Percentiles rank a stretch among this genome's conserved stretches.
Evolutionary conservation across 2,329 filamentous ascomycete species (phyloP).

Genomic region (Penicillium oxalicum): DNA sequence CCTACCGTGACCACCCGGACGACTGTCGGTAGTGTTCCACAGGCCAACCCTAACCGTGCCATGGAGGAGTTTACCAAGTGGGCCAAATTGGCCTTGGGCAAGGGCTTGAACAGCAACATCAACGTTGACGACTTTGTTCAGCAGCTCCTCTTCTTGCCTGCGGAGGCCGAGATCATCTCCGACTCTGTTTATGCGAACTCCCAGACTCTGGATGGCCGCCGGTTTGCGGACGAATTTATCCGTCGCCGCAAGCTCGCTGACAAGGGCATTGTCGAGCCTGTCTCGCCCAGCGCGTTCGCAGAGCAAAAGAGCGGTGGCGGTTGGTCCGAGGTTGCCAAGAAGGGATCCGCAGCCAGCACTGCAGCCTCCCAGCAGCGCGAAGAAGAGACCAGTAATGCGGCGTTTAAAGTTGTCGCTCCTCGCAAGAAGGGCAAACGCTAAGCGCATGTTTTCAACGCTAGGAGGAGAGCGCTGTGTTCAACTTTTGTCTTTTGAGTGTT

Average conservation of each 20-base stretch:
- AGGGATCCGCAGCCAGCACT: conserved; percentile 49
- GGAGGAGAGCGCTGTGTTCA: no score
- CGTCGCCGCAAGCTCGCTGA: conserved; percentile 89
- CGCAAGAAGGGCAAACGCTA: conserved; percentile 87
- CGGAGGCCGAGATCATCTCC: conserved; percentile 74
- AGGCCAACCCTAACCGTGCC: conserved; percentile 53
- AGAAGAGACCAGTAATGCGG: conserved; percentile 45
- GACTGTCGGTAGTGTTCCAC: conserved; percentile 39
- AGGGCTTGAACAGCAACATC: conserved; percentile 63
- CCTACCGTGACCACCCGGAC: conserved; percentile 47
- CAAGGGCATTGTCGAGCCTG: conserved; percentile 72
- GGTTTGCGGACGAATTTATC: conserved; percentile 91
- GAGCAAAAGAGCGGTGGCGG: conserved; percentile 57
- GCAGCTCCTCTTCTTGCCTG: conserved; percentile 67
- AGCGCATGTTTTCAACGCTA: conserved; percentile 3
- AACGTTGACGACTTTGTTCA: conserved; percentile 76
- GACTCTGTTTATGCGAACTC: conserved; percentile 85
- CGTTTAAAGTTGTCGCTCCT: conserved; percentile 83
- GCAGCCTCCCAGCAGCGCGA: conserved; percentile 43
- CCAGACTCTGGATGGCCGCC: conserved; percentile 82
- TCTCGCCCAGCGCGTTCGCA: conserved; percentile 48
- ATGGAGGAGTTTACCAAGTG: conserved; percentile 93
- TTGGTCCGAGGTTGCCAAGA: conserved; percentile 98
- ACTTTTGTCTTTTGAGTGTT: no score
- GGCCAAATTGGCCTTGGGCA: conserved; percentile 71